A percentile compares a stretch with the other conserved stretches of the same genome.
phyloP scores from a whole-genome alignment of 176 grass and related monocot species.

The Avena sativa region DNA sequence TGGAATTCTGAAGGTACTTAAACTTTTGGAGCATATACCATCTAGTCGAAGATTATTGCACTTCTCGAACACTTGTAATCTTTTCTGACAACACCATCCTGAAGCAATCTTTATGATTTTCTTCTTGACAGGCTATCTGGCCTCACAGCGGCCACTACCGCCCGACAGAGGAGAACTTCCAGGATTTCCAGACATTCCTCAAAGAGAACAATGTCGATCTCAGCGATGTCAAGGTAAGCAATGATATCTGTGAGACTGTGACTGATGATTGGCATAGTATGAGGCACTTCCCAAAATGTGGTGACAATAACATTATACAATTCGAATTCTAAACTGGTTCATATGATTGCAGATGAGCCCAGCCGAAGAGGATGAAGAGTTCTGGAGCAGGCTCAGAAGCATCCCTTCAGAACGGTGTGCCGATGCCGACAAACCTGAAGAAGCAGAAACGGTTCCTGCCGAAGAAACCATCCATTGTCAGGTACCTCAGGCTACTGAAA shows the following conservation, averaged over 20 bases:
- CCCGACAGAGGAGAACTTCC: slow-evolving; percentile 89
- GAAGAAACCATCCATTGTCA: neutral
- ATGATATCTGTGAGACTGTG: no score
- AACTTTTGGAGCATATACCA: no score
- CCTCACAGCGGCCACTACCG: slow-evolving; percentile 92
- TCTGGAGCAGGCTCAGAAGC: slow-evolving; percentile 60
- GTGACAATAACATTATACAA: neutral
- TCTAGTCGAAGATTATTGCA: no score
- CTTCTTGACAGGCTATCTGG: slow-evolving; percentile 52
- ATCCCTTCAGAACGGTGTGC: slow-evolving; percentile 45
- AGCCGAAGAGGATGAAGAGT: slow-evolving; percentile 70
- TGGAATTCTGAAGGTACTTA: slow-evolving; percentile 61
- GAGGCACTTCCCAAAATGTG: neutral
- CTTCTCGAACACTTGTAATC: no score
- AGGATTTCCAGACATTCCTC: slow-evolving; percentile 90
- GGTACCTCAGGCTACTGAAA: slow-evolving; percentile 15
- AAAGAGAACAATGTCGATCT: slow-evolving; percentile 83
- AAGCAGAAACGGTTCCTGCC: slow-evolving; percentile 2
- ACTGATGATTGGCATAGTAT: neutral
- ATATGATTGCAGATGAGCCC: slow-evolving; percentile 71
- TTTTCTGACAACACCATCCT: no score
- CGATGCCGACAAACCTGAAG: slow-evolving; percentile 2
- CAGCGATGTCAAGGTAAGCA: slow-evolving; percentile 79
- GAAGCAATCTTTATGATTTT: no score
- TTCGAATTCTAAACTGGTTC: slow-evolving; percentile 22